Evolutionary conservation across 495 filamentous ascomycete species (phyloP), one percentile per base, ranked within the genome.

Genomic region (Daldinia loculata): DNA sequence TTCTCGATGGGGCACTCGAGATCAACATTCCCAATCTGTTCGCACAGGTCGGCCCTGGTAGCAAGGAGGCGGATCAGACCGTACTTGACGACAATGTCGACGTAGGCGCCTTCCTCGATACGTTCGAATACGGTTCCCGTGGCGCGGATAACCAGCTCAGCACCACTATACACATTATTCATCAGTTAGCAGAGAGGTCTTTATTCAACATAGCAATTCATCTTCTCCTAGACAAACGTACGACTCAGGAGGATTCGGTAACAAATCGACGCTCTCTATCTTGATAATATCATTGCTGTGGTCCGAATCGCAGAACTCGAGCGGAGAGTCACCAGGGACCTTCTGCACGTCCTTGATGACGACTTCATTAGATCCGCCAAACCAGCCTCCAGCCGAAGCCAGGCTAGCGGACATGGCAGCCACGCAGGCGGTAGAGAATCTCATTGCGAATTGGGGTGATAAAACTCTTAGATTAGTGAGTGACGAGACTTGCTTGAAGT

Each of bases 41-140:
- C 91, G 81, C 95, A 99, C 12, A 98, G 86, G 77, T 97, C 90
- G 72, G 90, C 88, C 62, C 80, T 82, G 61, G 91, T 90, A 72
- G 87, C 91, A 79, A 99, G 87, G 62, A 99, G 84, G 53, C 89
- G 92, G 77, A 99, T 97, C 73, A 97, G 82, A 69, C 93, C 95
- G 78, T 95, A 99, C 80, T 97, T 98, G 82, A 98, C 94, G 62
- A 89, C 85, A 32, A 99, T 78, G 30, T 89, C 83, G 36, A 97
- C 89, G 63, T 89, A 90, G 43, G 96, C 91, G 57, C 92, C 94
- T 39, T 92, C 76, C n/a, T 86, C 84, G 64, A 99, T 84, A 12
- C 79, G 72, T 64, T 95, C 79, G 61, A 81, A 84, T 51, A 99
- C 83, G 15, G 79, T 89, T 63, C 96, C 95, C 26, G 77, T 81